These are phyloP conservation scores for Trichoderma atrobrunneum DNA, from an alignment of 2,329 filamentous ascomycete genomes.

Conservation along the genomic window DNA sequence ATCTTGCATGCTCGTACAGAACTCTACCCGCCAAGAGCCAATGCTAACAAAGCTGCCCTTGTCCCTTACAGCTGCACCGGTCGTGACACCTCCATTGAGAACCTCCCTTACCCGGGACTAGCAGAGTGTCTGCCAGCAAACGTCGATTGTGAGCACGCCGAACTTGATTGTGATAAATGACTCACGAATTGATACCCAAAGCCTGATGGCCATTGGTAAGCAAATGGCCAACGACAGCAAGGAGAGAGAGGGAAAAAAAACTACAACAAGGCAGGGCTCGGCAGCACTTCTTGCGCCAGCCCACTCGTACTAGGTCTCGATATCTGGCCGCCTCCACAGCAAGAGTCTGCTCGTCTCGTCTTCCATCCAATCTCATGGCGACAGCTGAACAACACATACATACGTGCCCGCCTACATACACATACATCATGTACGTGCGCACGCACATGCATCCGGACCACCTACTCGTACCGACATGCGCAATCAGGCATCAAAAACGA, in stretches of 20 bases:
- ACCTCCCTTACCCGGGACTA: slow-evolving; percentile 5
- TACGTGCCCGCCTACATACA: slow-evolving; percentile 8
- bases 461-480: neutral
- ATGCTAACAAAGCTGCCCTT: neutral
- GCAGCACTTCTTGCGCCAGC: slow-evolving; percentile 7
- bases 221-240: neutral
- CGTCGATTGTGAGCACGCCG: neutral
- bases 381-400: slow-evolving; percentile 18
- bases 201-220: neutral
- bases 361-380: slow-evolving; percentile 10
- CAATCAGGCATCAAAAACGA: slow-evolving; percentile 18
- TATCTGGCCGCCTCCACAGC: slow-evolving; percentile 19
- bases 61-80: slow-evolving; percentile 13
- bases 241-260: neutral
- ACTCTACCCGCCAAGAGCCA: slow-evolving; percentile 5
- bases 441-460: neutral
- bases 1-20: slow-evolving; percentile 13
- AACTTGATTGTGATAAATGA: neutral
- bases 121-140: neutral
- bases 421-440: slow-evolving; percentile 13
- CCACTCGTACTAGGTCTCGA: slow-evolving; percentile 19
- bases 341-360: neutral
- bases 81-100: slow-evolving; percentile 2
- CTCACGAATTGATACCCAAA: slow-evolving; percentile 17
- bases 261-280: neutral